Percentiles rank a stretch among this genome's conserved stretches.
Conservation (phyloP, 306 rosid genomes). For the Quercus cerris region DNA sequence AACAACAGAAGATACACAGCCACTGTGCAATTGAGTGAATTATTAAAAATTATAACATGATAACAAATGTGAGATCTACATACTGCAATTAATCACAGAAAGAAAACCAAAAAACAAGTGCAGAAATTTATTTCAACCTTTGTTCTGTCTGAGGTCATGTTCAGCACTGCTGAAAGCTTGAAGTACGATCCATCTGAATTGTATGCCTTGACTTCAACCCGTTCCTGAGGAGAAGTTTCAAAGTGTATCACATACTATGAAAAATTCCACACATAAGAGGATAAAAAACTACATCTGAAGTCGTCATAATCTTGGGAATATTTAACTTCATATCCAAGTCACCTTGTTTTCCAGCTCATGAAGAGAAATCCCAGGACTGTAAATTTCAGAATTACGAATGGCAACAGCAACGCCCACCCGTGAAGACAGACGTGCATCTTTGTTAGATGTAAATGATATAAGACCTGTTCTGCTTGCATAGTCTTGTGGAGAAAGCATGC, state of each 20-base stretch:
- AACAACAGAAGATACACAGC: not conserved
- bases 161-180: slow-evolving; percentile 84
- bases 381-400: slow-evolving; percentile 55
- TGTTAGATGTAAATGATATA: slow-evolving; percentile 67
- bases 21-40: not conserved
- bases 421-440: slow-evolving; percentile 65
- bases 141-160: slow-evolving; percentile 92
- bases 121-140: slow-evolving; percentile 51
- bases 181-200: slow-evolving; percentile 85
- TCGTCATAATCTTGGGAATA: not conserved
- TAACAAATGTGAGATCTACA: not conserved
- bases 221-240: slow-evolving; percentile 59
- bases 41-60: not conserved
- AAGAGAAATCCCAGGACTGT: slow-evolving; percentile 82
- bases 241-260: slow-evolving; percentile 22
- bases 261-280: slow-evolving; percentile 6
- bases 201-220: slow-evolving; percentile 85
- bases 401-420: slow-evolving; percentile 92
- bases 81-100: not conserved
- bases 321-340: slow-evolving; percentile 17
- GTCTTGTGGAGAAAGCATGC: slow-evolving; percentile 96
- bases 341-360: slow-evolving; percentile 97
- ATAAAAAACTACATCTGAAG: not conserved
- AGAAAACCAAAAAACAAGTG: slow-evolving; percentile 5
- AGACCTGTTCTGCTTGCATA: slow-evolving; percentile 62